phyloP scores from a whole-genome alignment of 176 grass and related monocot genomes.

The Typha latifolia region DNA sequence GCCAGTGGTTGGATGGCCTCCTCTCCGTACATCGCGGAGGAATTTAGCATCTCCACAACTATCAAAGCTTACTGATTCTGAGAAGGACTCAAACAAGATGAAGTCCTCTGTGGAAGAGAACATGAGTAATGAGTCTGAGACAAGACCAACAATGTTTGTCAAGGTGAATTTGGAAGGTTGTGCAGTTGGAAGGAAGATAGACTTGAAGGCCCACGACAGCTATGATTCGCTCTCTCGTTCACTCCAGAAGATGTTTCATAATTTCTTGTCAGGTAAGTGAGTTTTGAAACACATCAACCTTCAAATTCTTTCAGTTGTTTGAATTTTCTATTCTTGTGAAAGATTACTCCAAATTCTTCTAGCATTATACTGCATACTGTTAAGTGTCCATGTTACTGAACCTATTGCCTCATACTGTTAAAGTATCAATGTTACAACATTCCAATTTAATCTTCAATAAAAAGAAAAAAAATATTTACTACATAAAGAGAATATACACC shows the following conservation, averaged over 20 bases:
- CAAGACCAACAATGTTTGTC: slow-evolving; percentile 36
- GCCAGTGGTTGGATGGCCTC: slow-evolving; percentile 52
- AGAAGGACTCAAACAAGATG: neutral
- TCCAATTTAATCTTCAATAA: too few relatives aligned
- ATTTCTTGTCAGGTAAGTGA: slow-evolving; percentile 34
- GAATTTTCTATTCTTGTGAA: too few relatives aligned
- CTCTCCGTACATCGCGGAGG: slow-evolving; percentile 44
- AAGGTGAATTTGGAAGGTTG: slow-evolving; percentile 75
- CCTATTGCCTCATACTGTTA: too few relatives aligned
- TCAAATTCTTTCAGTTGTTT: too few relatives aligned
- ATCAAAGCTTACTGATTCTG: slow-evolving; percentile 5
- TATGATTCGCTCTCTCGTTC: slow-evolving; percentile 39
- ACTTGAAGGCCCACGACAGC: slow-evolving; percentile 38
- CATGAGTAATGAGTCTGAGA: neutral
- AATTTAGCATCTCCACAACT: slow-evolving; percentile 27
- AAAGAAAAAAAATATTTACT: too few relatives aligned
- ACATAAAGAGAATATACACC: too few relatives aligned
- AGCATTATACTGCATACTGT: too few relatives aligned
- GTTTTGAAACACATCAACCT: too few relatives aligned
- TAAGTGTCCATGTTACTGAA: too few relatives aligned
- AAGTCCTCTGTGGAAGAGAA: neutral
- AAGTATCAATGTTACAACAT: too few relatives aligned
- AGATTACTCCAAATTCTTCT: too few relatives aligned
- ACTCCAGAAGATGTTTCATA: slow-evolving; percentile 55
- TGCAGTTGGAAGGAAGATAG: slow-evolving; percentile 59